phyloP scores from a whole-genome alignment of 257 asterid genomes.

The Echium plantagineum region DNA sequence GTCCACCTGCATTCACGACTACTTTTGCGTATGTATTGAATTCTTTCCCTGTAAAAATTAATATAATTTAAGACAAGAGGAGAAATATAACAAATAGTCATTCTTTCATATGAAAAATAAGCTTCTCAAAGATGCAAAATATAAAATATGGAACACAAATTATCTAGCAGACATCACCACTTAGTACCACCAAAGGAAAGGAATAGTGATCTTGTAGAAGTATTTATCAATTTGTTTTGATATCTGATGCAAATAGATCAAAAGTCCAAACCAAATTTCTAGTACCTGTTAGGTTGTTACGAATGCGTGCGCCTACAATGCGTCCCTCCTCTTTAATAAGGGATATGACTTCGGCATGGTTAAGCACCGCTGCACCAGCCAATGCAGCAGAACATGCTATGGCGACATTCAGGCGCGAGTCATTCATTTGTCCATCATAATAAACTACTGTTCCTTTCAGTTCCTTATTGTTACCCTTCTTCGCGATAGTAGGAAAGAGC shows the following conservation, averaged over 20 bases:
- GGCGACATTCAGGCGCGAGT: conserved; percentile 80
- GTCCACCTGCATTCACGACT: conserved; percentile 88
- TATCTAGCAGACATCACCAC: too few species aligned
- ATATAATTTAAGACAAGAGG: conserved; percentile 17
- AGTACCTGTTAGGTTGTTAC: conserved; percentile 68
- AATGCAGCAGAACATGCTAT: conserved; percentile 93
- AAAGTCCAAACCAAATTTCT: conserved; percentile 1
- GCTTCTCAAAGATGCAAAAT: too few species aligned
- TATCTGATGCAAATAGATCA: too few species aligned
- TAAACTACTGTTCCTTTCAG: conserved; percentile 97
- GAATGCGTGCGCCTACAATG: conserved; percentile 72
- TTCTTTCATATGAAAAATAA: too few species aligned
- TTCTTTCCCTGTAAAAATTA: conserved; percentile 55
- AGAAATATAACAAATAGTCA: conserved; percentile 13
- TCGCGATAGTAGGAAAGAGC: conserved; percentile 82
- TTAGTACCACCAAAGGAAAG: too few species aligned
- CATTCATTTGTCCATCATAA: conserved; percentile 99
- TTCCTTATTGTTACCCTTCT: conserved; percentile 59
- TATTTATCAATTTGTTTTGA: too few species aligned
- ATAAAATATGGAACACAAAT: too few species aligned
- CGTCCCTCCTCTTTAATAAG: conserved; percentile 60
- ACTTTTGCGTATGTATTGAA: conserved; percentile 93
- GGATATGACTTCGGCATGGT: conserved; percentile 82
- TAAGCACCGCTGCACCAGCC: conserved; percentile 86
- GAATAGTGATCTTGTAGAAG: background rate